phyloP scores from a whole-genome alignment of 2,329 filamentous ascomycete genomes.

The Pseudogymnoascus sp. region DNA sequence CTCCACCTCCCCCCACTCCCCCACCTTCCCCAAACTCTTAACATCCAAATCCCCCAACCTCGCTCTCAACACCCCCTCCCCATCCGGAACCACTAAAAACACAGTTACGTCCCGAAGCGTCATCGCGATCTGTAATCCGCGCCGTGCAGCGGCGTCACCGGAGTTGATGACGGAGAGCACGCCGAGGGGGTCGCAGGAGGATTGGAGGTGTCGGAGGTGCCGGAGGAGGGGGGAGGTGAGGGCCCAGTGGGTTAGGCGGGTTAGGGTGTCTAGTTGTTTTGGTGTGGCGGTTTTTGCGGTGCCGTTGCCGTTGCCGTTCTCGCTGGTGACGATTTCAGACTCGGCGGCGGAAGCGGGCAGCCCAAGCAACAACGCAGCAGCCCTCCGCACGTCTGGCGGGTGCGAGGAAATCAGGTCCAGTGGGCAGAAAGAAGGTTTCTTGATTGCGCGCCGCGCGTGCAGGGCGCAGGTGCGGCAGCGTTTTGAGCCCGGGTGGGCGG shows the following conservation, averaged over 20 bases:
- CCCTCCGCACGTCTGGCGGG: conserved; percentile 36
- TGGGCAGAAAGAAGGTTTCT: conserved; percentile 48
- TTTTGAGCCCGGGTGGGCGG: conserved; percentile 52
- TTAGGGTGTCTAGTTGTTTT: not conserved
- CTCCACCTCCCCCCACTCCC: conserved; percentile 62
- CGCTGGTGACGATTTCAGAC: not conserved
- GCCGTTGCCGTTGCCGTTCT: not conserved
- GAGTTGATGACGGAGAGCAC: conserved; percentile 11
- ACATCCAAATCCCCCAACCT: conserved; percentile 68
- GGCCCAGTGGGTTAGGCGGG: not conserved
- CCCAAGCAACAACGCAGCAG: conserved; percentile 27
- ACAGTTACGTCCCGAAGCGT: conserved; percentile 73
- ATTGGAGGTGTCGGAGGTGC: conserved; percentile 37
- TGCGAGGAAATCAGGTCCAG: conserved; percentile 52
- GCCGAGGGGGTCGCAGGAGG: conserved; percentile 25
- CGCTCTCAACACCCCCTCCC: conserved; percentile 13
- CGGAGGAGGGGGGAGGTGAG: conserved; percentile 19
- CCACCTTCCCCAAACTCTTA: conserved; percentile 61
- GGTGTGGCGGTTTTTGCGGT: not conserved
- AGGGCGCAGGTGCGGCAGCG: conserved; percentile 68
- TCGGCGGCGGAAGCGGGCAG: conserved; percentile 11
- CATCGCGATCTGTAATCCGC: conserved; percentile 57
- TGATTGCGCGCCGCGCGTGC: conserved; percentile 18
- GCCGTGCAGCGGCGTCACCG: too few relatives aligned
- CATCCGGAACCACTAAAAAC: conserved; percentile 51